Base-by-base conservation (phyloP, 768 basidiomycete species). In the Mycena vulgaris region DNA sequence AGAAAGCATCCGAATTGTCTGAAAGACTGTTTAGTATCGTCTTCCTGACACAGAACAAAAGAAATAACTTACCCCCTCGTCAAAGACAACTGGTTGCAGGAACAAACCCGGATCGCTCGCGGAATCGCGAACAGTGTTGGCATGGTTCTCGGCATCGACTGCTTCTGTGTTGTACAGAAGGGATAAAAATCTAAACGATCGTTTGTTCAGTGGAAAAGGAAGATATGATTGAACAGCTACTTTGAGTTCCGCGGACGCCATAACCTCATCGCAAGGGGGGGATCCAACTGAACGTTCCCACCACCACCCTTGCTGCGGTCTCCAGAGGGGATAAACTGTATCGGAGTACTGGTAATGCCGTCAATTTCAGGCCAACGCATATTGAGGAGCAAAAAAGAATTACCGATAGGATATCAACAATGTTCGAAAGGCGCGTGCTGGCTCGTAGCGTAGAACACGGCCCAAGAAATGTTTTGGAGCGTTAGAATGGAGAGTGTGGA, bases 351-450 rank as follows among this genome's bases (percentile, higher is more conserved):
- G 66, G 8, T 35, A 57, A 23, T n/a, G 72, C 49, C 16, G 7
- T 63, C 7, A 71, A 25, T 27, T 14, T n/a, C 39, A 37, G 40
- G 28, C 28, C 16, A 51, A 30, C 23, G 0, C 35, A 9, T 21
- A 42, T 23, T 16, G 27, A 56, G 2, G 14, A 53, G 30, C 2
- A 60, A 40, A 62, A 30, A 23, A 31, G 25, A 30, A 75, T 53
- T 69, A 91, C 93, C 92, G 86, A 79, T 93, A 95, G 28, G 94
- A 95, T 59, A 95, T 83, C 64, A 93, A 83, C 25, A 95, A 82
- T 35, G 93, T 89, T 71, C 92, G 88, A 74, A 91, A 92, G 17
- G 93, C 92, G 68, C 93, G 88, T 17, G 94, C 94, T 27, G 87
- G 89, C 71, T 95, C 94, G 68, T 90, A 95, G 49, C 94, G 93